Base-by-base conservation (phyloP, 306 rosid genomes). In the Glycine latifolia region DNA sequence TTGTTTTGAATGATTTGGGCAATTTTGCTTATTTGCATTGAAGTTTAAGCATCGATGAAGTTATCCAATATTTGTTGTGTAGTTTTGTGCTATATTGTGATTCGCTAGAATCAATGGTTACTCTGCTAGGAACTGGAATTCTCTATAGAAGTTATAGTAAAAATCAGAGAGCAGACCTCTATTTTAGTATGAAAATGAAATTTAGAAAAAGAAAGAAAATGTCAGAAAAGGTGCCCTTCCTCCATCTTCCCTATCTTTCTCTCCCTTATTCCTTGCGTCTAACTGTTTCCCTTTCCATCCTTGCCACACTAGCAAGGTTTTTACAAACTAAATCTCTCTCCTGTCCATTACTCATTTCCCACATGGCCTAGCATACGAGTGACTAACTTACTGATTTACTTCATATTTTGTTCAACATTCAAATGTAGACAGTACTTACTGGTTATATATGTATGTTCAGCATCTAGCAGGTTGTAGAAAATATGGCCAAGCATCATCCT, bases 401-500 rank as follows among this genome's bases (percentile, higher is more conserved):
- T 81, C 7, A 14, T 58, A 26, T 61, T 10, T 11, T 62, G 73
- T 69, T 72, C 13, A 20, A 78, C 52, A 69, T 66, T 47, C 60
- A 48, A 61, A 63, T 49, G 14, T 26, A 50, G n/a, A 48, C 37
- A 61, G 3, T 33, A 50, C 75, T 63, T 49, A 71, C 41, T 11
- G 73, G 56, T 73, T 60, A 44, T 77, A 26, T 47, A 44, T n/a
- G 15, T 10, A 5, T 59, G 16, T 65, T 52, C 75, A 67, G 75
- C 71, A 62, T 71, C 67, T 79, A 86, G 65, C 80, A 79, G 84
- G 74, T 68, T 75, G 76, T 69, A 41, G 81, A 81, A 79, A 77
- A 79, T 41, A 89, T 91, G 96, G 98, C 97, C 69, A 95, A 95
- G 87, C 97, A 91, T 85, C 94, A 93, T 79, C 96, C 98, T 46